Base-by-base conservation (phyloP, 257 asterid species). In the Knoxia roxburghii region DNA sequence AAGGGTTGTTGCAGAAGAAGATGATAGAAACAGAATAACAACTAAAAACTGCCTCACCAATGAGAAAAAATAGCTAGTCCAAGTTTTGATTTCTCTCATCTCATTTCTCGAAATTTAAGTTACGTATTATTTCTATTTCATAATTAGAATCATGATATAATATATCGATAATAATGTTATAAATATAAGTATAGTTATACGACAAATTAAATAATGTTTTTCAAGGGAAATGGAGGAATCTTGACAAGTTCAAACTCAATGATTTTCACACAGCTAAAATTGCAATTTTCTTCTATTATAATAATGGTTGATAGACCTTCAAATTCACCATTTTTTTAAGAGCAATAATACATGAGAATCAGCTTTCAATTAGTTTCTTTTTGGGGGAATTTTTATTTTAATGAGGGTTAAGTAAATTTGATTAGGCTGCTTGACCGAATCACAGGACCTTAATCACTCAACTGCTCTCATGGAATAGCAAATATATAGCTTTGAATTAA, bases 401-500 rank as follows among this genome's bases (percentile, higher is more conserved):
- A 0, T n/a, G 26, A 50, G 26, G 54, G 27, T 50, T 50, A 50
- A 50, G 26, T 50, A 50, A 50, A 11, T n/a, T 9, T 29, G 49
- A n/a, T 59, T 18, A n/a, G 6, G 32, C 14, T 15, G 49, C 56
- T 69, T 58, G 67, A 58, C 73, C 55, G 67, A 46, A 46, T 58
- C 53, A 21, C 12, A 45, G 20, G 58, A 43, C 40, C 49, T 68
- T 45, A 48, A 43, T 55, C 64, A 45, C 37, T 65, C 65, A 61
- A 61, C 67, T 29, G 46, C 67, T 24, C 52, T 40, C 12, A 14
- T 39, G 52, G 35, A 61, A 26, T 35, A 60, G 30, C 65, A 13
- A 21, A 40, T 6, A 9, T 9, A 37, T 39, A 39, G 52, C 52
- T 39, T 51, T 46, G 24, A 32, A 46, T 45, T 48, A 48, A 5